Evolutionary conservation across 768 basidiomycete genomes (phyloP).

Genomic region (Hortiboletus flavorubellus): DNA sequence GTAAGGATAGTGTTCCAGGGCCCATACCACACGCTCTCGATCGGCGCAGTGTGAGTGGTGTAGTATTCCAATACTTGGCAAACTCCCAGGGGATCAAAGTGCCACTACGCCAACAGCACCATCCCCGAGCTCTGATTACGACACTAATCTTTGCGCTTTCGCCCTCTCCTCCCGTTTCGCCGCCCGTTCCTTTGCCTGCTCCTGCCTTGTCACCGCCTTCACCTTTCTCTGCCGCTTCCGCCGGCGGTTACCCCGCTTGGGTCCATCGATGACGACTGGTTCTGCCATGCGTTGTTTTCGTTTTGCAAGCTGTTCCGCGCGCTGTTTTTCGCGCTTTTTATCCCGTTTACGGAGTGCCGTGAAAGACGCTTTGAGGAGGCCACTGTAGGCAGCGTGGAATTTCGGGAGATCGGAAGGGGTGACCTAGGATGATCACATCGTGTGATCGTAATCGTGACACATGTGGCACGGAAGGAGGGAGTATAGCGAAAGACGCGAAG

Average conservation of each 20-base stretch:
- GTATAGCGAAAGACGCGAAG: neutral
- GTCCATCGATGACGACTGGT: constrained; percentile 64
- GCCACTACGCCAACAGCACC: neutral
- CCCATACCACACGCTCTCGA: no score
- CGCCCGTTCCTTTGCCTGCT: constrained; percentile 60
- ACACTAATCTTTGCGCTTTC: constrained; percentile 2
- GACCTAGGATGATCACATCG: constrained; percentile 41
- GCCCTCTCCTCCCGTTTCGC: constrained; percentile 53
- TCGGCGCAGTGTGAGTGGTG: no score
- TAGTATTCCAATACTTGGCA: neutral
- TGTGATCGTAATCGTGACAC: neutral
- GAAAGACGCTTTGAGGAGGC: constrained; percentile 78
- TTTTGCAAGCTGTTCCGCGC: constrained; percentile 61
- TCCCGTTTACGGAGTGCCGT: constrained; percentile 84
- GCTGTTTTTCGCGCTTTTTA: constrained; percentile 86
- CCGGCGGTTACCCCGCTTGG: constrained; percentile 73
- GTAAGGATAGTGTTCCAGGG: no score
- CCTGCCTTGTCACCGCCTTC: constrained; percentile 66
- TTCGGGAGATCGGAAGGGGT: constrained; percentile 54
- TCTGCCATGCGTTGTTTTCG: constrained; percentile 75
- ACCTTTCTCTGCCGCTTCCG: constrained; percentile 67
- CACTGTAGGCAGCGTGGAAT: constrained; percentile 73
- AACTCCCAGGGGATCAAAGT: neutral
- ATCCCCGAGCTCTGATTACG: neutral
- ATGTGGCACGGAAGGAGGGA: neutral